Percentiles rank a stretch among this genome's conserved stretches.
These are phyloP conservation scores for Sporothrix brunneoviolacea DNA, from an alignment of 2,329 filamentous ascomycete species.

Conservation along the genomic window DNA sequence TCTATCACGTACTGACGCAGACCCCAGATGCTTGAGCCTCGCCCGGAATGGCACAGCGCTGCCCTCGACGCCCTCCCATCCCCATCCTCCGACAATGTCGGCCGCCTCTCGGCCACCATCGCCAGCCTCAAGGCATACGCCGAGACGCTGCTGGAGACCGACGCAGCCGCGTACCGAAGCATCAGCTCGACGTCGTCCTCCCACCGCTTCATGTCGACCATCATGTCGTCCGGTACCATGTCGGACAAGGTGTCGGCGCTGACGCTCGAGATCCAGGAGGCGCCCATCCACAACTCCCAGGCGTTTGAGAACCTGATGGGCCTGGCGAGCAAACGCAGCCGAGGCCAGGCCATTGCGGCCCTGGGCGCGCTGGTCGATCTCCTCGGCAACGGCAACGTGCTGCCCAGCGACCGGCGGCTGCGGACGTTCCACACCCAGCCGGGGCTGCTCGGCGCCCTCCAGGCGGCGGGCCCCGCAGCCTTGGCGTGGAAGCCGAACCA, in stretches of 20 bases:
- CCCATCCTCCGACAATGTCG: conserved; percentile 39
- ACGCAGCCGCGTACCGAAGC: conserved; percentile 67
- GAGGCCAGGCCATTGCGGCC: conserved; percentile 88
- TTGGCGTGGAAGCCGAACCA: conserved; percentile 62
- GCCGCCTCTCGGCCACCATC: conserved; percentile 37
- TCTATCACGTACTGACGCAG: neutral
- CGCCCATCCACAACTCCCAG: conserved; percentile 85
- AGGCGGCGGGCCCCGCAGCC: conserved; percentile 33
- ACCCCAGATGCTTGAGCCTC: conserved; percentile 49
- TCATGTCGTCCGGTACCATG: conserved; percentile 93
- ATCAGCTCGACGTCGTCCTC: conserved; percentile 76
- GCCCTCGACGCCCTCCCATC: conserved; percentile 37
- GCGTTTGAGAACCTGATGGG: conserved; percentile 77
- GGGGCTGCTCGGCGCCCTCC: conserved; percentile 63
- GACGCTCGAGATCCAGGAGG: conserved; percentile 91
- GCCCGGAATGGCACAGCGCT: conserved; percentile 50
- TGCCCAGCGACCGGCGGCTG: conserved; percentile 77
- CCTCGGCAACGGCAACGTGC: conserved; percentile 76
- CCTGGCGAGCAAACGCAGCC: conserved; percentile 86
- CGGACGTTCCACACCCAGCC: conserved; percentile 75
- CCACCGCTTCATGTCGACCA: conserved; percentile 92
- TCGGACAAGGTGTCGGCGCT: conserved; percentile 95
- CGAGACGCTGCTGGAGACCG: conserved; percentile 65
- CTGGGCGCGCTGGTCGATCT: conserved; percentile 90
- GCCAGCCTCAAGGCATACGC: conserved; percentile 61